Base-by-base conservation (phyloP, 768 basidiomycete species). In the Collybia sordida region DNA sequence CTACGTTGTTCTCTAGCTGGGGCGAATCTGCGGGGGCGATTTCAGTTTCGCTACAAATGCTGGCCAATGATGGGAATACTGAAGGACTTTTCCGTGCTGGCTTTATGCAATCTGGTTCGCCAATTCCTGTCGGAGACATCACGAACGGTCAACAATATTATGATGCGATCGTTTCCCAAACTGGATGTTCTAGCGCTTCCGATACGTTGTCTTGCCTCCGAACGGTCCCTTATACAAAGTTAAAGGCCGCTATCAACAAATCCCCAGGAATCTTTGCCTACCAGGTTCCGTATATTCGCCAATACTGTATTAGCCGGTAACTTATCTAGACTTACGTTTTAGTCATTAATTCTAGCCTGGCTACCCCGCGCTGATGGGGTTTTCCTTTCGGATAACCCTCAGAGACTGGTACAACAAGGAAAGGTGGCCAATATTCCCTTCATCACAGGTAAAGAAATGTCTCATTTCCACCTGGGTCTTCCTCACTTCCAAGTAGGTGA, bases 21-120 rank as follows among this genome's bases (percentile, higher is more conserved):
- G 83, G 83, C 12, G 73, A 82, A 61, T 77, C 74, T 7, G 80
- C 83, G 0, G 84, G 83, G 4, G 81, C 82, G 1, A 75, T 81
- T 41, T 76, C 76, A 35, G 77, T 75, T 6, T 63, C 73, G 4
- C 53, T 79, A 24, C 81, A 83, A 8, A 77, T 80, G 72, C 45
- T 80, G 6, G 65, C 73, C 27, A 76, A 78, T 52, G 66, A 61
- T 6, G 78, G 77, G 1, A 53, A 78, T 42, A 66, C 61, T 14
- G 74, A 76, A 47, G 72, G 73, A 0, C 64, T 82, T 1, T 81
- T 79, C 68, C 76, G 74, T 12, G 80, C 67, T 12, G 79, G 62
- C 3, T 72, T 80, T 57, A 77, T 81, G 79, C 63, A 78, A 59
- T 78, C 75, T 8, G 78, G 79, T 3, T 68, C 73, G 0, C 76